Base-by-base conservation (phyloP, 257 asterid genomes). In the Scutellaria minor region DNA sequence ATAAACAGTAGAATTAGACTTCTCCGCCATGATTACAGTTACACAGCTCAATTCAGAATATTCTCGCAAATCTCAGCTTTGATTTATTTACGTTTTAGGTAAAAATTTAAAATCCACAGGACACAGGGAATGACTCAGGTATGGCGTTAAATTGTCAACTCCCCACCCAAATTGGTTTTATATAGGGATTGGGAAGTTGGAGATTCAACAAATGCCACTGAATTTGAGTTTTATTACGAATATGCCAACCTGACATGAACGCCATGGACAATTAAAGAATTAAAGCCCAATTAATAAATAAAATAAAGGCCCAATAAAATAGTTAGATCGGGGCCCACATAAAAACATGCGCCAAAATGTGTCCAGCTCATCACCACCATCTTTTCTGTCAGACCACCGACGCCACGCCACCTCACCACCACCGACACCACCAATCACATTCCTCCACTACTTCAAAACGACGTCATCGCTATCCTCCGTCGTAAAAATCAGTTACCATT, bases 1-100 rank as follows among this genome's bases (percentile, higher is more conserved):
- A 56, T 89, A 91, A 65, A 91, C 78, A 39, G 90, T 75, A 63
- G 83, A 79, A 58, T 72, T 86, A 10, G 88, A 75, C 64, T 77
- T 81, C 31, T 83, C 88, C 51, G 92, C 87, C 96, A 91, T 89
- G 76, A 74, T 53, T 10, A 59, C 27, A 42, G 72, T 53, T 10
- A 59, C 27, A 42, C 42, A 61, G 37, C 27, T 48, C 10, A 37
- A 65, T 27, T 9, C 10, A 59, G 72, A 40, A 65, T 37, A 11
- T 53, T 55, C 75, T 70, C 41, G 47, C 65, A 73, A 75, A 24
- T 46, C 42, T 60, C 70, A 52, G 69, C 41, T 35, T 9, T 3
- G 63, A 44, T 18, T 66, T 27, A 76, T 68, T 41, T 46, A 18
- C 53, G 20, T 42, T 56, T 22, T 39, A 8, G 70, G 24, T 40